phyloP scores from a whole-genome alignment of 306 rosid genomes.

The Datisca glomerata region DNA sequence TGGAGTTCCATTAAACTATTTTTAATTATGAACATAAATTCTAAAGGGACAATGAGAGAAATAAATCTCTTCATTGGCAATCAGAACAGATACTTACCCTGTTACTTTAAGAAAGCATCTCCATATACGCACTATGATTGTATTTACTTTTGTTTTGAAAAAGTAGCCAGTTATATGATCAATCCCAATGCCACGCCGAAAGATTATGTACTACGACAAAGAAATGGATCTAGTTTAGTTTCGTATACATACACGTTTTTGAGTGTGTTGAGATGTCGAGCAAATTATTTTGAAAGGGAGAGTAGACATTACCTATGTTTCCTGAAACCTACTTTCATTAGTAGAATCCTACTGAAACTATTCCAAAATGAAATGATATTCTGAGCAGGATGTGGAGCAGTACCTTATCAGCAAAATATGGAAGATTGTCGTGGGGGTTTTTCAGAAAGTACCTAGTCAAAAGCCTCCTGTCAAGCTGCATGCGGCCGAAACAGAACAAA shows the following conservation, averaged over 20 bases:
- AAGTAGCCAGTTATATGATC: slow-evolving; percentile 63
- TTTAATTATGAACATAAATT: too few species aligned
- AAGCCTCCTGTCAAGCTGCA: slow-evolving; percentile 79
- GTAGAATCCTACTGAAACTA: too few species aligned
- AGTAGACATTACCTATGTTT: slow-evolving; percentile 1
- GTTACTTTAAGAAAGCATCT: slow-evolving; percentile 39
- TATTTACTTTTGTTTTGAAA: slow-evolving; percentile 74
- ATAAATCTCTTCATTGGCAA: too few species aligned
- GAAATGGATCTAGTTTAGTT: slow-evolving; percentile 20
- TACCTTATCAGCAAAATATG: slow-evolving; percentile 84
- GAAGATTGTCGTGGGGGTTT: slow-evolving; percentile 50
- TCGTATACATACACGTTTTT: too few species aligned
- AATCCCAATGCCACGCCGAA: slow-evolving; percentile 81
- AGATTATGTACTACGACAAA: slow-evolving; percentile 59
- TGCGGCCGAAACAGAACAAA: slow-evolving; percentile 16
- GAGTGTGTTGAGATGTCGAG: slow-evolving; percentile 2
- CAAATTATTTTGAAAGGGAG: slow-evolving; percentile 1
- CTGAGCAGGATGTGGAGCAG: background rate
- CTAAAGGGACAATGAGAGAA: too few species aligned
- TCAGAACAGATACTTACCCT: slow-evolving; percentile 46
- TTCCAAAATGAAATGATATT: too few species aligned
- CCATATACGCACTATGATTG: slow-evolving; percentile 73
- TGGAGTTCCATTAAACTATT: too few species aligned
- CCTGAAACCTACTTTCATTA: too few species aligned
- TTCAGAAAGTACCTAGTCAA: slow-evolving; percentile 55